Base-by-base conservation (phyloP, 2,329 filamentous ascomycete species). In the Xylaria sp. region DNA sequence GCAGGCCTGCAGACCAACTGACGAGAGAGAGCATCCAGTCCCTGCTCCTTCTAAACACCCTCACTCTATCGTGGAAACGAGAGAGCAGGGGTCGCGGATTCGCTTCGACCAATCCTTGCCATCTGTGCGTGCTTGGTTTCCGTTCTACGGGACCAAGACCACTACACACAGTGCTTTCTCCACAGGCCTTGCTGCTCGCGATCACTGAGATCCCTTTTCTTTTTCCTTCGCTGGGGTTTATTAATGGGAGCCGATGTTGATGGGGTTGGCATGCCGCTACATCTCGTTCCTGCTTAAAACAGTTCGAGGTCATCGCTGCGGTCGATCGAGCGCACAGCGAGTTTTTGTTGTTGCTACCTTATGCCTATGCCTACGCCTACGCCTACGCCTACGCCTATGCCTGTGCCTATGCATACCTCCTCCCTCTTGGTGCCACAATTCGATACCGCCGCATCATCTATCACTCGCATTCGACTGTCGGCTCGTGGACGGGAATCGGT, bases 11-110 rank as follows among this genome's bases (percentile, higher is more conserved):
- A 50, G 50, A 59, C 51, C 51, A 55, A 61, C 52, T 52, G 46
- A 41, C 45, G 50, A 50, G 45, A 52, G 42, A 52, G 42, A 46
- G 48, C 42, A 37, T 50, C 44, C 24, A 50, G 47, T 59, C 56
- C 53, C 40, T 53, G 54, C 44, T 57, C 57, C 38, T 42, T 49
- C 48, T 54, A 49, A 51, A 57, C 50, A 59, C 49, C 53, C 56
- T 48, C 43, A 48, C 53, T 56, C 59, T 61, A 61, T 61, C 59
- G 52, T 62, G 48, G 52, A 57, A 59, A 55, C 46, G 52, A 56
- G 52, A 56, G 52, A 48, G 45, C 54, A 58, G 59, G 59, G 57
- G 52, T 62, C 48, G 48, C 52, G 52, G 58, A 56, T 42, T 61
- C 57, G 54, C 59, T 62, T 59, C 56, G 48, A 53, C 45, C 48